Evolutionary conservation across 352 stramenopile genomes (phyloP), one percentile per base, ranked within the genome.

Genomic region (Globisporangium ultimum): DNA sequence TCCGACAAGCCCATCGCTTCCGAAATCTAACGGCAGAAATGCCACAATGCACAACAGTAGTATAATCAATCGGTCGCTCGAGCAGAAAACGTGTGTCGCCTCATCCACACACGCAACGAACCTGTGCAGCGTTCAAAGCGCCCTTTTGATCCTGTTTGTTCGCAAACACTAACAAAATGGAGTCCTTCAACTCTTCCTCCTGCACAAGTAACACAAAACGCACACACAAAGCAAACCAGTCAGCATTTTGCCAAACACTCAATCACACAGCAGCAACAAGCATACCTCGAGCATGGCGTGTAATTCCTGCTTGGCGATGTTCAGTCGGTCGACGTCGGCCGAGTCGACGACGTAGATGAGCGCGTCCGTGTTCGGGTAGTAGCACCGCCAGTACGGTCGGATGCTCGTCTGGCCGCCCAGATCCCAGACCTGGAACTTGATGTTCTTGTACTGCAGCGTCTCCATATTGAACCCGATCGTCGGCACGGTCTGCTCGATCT

Each of bases 141-240:
- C 97, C 97, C 52, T 96, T 97, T 64, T 99, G 96, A 85, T 99
- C 97, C 75, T 99, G 97, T 68, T 99, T 99, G 78, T 99, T 99
- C 32, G 97, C 97, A 83, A 99, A 99, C 14, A 99, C 97, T 38
- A 99, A 74, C 64, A 99, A 73, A 70, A 99, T 98, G 28, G 97
- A 95, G 74, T 99, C 96, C 60, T 98, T 97, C 15, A 99, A 79
- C 72, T 99, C 97, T 60, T 99, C 97, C 68, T 99, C 97, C 82
- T 97, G 69, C 18, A 56, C 53, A 9, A 36, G 36, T 5, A 15
- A 13, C 36, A 62, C 45, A 67, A 48, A 52, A 41, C n/a, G n/a
- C n/a, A n/a, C n/a, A n/a, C n/a, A n/a, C 53, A 12, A 22, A 34
- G 22, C 61, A 47, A 48, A 3, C 7, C 9, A 21, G 14, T 21